Evolutionary conservation across 1,139 yeast genomes (phyloP).

Genomic region (Yamadazyma diddensiae): DNA sequence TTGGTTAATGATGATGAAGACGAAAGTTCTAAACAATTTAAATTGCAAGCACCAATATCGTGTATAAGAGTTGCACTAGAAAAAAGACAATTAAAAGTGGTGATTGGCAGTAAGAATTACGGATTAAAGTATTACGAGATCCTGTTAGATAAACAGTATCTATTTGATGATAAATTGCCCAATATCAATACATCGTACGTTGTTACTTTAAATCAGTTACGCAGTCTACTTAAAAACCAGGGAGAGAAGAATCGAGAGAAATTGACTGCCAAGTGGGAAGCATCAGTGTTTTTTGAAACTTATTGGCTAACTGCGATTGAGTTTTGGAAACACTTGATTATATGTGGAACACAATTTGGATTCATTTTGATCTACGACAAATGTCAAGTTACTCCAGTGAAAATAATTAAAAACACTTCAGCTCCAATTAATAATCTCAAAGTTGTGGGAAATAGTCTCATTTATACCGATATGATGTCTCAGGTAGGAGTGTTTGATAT

Average conservation of each 20-base stretch:
- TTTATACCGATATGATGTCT: conserved; percentile 33
- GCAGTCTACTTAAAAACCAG: conserved; percentile 5
- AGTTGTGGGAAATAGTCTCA: conserved; percentile 18
- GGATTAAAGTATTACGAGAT: conserved; percentile 35
- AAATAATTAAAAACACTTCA: conserved; percentile 22
- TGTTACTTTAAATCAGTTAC: conserved; percentile 5
- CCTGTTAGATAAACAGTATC: conserved; percentile 4
- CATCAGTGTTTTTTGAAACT: conserved; percentile 5
- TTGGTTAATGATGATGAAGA: conserved; percentile 39
- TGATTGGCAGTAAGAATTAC: conserved; percentile 46
- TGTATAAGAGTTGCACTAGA: conserved; percentile 24
- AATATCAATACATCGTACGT: conserved; percentile 3
- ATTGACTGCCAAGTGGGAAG: conserved; percentile 6
- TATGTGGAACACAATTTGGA: conserved; percentile 38
- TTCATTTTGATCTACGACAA: conserved; percentile 23
- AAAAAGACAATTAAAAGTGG: conserved; percentile 18
- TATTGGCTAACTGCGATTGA: conserved; percentile 12
- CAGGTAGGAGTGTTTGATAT: conserved; percentile 29
- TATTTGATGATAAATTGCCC: conserved; percentile 2
- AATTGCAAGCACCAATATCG: conserved; percentile 35
- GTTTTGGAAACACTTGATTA: conserved; percentile 15
- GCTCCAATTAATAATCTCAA: conserved; percentile 26
- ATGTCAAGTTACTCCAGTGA: conserved; percentile 15
- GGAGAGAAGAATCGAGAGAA: conserved; percentile 2
- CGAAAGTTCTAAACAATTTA: conserved; percentile 25